These are phyloP conservation scores for Dendrobium officinale DNA, from an alignment of 106 monocot genomes.

Conservation along the genomic window DNA sequence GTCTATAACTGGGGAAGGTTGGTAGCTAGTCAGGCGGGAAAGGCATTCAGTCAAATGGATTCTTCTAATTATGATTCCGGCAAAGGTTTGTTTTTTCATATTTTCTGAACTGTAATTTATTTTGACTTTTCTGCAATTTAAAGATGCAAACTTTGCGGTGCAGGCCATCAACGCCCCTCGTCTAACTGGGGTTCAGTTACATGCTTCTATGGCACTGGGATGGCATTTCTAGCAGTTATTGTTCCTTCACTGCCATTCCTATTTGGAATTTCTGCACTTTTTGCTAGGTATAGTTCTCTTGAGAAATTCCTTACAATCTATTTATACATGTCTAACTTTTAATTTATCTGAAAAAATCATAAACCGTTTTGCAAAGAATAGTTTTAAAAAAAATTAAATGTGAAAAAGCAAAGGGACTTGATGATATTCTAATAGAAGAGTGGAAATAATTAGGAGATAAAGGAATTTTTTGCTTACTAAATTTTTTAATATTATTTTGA, in stretches of 20 bases:
- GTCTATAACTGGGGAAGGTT: slow-evolving; percentile 65
- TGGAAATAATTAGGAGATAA: no score
- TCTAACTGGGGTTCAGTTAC: slow-evolving; percentile 37
- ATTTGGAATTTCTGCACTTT: slow-evolving; percentile 83
- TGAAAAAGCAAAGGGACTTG: no score
- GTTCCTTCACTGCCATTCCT: slow-evolving; percentile 57
- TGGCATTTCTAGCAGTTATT: slow-evolving; percentile 66
- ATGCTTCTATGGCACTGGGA: slow-evolving; percentile 61
- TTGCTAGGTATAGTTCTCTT: slow-evolving; percentile 53
- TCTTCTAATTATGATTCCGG: slow-evolving; percentile 53
- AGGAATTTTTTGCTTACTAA: no score
- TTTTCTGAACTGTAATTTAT: not conserved
- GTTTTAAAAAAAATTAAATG: no score
- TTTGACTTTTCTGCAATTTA: not conserved
- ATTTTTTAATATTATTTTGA: no score
- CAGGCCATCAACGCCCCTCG: slow-evolving; percentile 57
- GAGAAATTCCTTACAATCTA: not conserved
- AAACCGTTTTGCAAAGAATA: not conserved
- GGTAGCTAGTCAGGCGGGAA: slow-evolving; percentile 32
- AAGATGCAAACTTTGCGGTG: slow-evolving; percentile 1
- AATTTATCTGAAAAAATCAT: not conserved
- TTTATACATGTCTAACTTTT: not conserved
- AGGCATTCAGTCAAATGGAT: slow-evolving; percentile 11
- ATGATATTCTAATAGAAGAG: no score
- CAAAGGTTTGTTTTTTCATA: slow-evolving; percentile 49